phyloP scores from a whole-genome alignment of 2,329 filamentous ascomycete species.

The Aureobasidium uvarum region DNA sequence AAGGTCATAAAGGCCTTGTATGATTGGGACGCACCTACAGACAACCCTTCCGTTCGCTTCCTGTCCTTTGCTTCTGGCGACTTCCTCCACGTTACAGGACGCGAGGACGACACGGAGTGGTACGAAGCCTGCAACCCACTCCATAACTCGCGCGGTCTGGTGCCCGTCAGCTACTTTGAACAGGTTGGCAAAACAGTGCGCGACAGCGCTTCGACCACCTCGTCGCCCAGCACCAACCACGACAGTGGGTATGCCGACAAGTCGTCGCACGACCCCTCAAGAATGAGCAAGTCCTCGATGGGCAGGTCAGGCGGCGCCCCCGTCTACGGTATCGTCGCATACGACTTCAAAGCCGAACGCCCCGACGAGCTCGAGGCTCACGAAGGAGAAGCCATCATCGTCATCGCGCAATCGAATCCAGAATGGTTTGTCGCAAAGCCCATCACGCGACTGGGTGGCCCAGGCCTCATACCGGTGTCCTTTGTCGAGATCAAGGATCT shows the following conservation, averaged over 20 bases:
- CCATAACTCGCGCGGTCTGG: conserved; percentile 81
- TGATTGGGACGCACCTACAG: conserved; percentile 72
- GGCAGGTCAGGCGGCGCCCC: conserved; percentile 61
- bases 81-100: conserved; percentile 96
- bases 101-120: conserved; percentile 93
- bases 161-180: conserved; percentile 93
- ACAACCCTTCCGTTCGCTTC: conserved; percentile 50
- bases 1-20: conserved; percentile 98
- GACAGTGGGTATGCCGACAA: conserved; percentile 84
- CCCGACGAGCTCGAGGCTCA: conserved; percentile 97
- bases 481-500: conserved; percentile 97
- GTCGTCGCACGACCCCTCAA: conserved; percentile 34
- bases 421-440: conserved; percentile 99
- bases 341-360: conserved; percentile 91
- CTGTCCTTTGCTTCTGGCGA: conserved; percentile 92
- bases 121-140: conserved; percentile 98
- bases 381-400: conserved; percentile 93
- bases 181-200: conserved; percentile 86
- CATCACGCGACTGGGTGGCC: conserved; percentile 94
- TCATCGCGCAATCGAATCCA: conserved; percentile 96
- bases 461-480: conserved; percentile 91
- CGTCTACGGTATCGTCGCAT: conserved; percentile 96
- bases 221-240: conserved; percentile 57
- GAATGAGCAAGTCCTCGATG: conserved; percentile 44
- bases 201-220: conserved; percentile 64